These are phyloP conservation scores for Sarocladiaceae sp. DNA, from an alignment of 2,329 filamentous ascomycete species.

Conservation along the genomic window DNA sequence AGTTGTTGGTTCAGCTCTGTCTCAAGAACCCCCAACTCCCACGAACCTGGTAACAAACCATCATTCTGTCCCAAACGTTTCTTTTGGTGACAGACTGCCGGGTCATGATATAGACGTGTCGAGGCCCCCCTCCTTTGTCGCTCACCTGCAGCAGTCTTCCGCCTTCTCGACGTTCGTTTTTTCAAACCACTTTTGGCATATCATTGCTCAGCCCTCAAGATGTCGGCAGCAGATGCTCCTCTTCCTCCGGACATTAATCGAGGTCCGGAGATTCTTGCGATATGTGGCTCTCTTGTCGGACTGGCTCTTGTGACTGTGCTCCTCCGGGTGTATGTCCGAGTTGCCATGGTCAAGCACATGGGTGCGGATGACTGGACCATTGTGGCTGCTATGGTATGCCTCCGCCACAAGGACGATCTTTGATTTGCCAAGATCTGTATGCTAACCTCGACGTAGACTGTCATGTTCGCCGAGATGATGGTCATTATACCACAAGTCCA, in stretches of 20 bases:
- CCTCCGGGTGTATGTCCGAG: constrained; percentile 22
- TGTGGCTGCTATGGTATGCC: constrained; percentile 21
- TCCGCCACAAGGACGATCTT: neutral
- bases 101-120: neutral
- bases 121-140: neutral
- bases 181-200: neutral
- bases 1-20: neutral
- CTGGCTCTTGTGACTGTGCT: constrained; percentile 19
- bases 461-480: constrained; percentile 6
- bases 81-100: neutral
- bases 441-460: neutral
- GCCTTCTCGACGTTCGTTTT: neutral
- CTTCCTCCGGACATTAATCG: constrained; percentile 22
- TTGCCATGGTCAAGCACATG: constrained; percentile 18
- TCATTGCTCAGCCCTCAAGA: neutral
- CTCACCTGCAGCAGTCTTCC: neutral
- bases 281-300: constrained; percentile 21
- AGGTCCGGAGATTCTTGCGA: constrained; percentile 24
- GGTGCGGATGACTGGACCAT: constrained; percentile 25
- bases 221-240: neutral
- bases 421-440: neutral
- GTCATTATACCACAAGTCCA: constrained; percentile 29
- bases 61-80: neutral
- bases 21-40: neutral
- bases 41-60: neutral